Conservation (phyloP, 1,139 yeast species). For the Pichiaceae sp. region DNA sequence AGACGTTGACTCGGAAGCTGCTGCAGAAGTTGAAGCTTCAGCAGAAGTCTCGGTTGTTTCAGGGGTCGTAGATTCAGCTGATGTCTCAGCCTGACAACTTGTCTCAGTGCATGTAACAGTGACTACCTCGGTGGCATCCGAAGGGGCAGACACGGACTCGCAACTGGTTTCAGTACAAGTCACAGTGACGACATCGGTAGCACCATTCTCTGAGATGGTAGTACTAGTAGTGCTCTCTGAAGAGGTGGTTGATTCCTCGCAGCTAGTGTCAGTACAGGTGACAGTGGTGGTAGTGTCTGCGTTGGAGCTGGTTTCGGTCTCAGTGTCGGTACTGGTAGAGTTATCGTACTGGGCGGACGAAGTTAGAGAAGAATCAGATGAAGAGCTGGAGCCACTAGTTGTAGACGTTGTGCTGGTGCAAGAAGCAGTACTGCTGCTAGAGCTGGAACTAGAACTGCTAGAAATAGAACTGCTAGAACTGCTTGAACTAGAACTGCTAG, state of each 20-base stretch:
- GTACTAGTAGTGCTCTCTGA: background rate
- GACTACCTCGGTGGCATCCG: background rate
- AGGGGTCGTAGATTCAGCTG: background rate
- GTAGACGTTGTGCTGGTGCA: constrained; percentile 1
- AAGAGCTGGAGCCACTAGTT: background rate
- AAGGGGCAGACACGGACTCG: background rate
- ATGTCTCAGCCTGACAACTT: background rate
- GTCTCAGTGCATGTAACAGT: background rate
- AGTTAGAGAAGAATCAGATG: too few species aligned
- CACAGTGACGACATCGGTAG: background rate
- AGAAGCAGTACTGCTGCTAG: background rate
- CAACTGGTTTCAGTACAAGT: background rate
- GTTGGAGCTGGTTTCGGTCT: background rate
- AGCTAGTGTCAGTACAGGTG: background rate
- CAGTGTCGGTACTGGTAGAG: background rate
- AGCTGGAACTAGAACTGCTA: constrained; percentile 6
- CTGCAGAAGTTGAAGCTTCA: background rate
- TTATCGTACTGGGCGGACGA: too few species aligned
- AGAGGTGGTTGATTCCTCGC: background rate
- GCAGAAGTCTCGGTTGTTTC: background rate
- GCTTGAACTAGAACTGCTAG: constrained; percentile 6
- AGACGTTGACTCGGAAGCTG: background rate
- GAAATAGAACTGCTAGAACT: background rate
- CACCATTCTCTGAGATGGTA: too few species aligned
- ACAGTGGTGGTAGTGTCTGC: background rate